A percentile compares a stretch with the other conserved stretches of the same genome.
These are phyloP conservation scores for Caryopteris hybrid DNA, from an alignment of 305 asterid species.

Conservation along the genomic window DNA sequence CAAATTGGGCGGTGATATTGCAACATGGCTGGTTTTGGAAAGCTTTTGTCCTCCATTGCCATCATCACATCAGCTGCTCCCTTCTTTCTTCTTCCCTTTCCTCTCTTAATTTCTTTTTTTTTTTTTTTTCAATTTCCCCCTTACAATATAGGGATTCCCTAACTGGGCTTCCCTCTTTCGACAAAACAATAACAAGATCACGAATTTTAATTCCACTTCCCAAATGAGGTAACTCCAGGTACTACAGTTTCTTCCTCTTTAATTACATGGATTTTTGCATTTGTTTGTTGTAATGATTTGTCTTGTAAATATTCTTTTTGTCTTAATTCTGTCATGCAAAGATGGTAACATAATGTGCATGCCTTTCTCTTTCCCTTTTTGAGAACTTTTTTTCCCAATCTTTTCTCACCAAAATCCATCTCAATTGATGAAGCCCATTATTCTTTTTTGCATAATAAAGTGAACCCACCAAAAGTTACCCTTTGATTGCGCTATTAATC, in stretches of 20 bases:
- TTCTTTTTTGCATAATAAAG: slow-evolving; percentile 29
- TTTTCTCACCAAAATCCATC: slow-evolving; percentile 17
- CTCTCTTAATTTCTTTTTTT: background rate
- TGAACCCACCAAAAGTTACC: slow-evolving; percentile 39
- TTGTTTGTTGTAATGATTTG: slow-evolving; percentile 4
- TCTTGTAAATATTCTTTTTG: slow-evolving; percentile 24
- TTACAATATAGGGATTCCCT: slow-evolving; percentile 18
- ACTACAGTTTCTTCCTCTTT: slow-evolving; percentile 16
- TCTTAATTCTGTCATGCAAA: slow-evolving; percentile 34
- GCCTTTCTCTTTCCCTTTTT: slow-evolving; percentile 23
- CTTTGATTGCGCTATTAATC: slow-evolving; percentile 78
- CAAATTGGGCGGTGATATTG: slow-evolving; percentile 37
- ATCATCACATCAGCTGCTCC: slow-evolving; percentile 15
- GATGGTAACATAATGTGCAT: slow-evolving; percentile 23
- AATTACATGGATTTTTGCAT: too few relatives aligned
- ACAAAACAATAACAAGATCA: slow-evolving; percentile 12
- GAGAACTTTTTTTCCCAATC: slow-evolving; percentile 26
- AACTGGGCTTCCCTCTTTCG: slow-evolving; percentile 29
- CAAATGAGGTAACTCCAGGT: slow-evolving; percentile 30
- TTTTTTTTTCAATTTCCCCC: slow-evolving; percentile 1
- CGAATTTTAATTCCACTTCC: slow-evolving; percentile 14
- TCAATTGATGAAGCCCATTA: slow-evolving; percentile 25
- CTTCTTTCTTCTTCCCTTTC: slow-evolving; percentile 11
- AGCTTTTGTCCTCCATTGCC: slow-evolving; percentile 20
- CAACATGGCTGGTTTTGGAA: slow-evolving; percentile 43